Evolutionary conservation across 2,329 filamentous ascomycete species (phyloP), one percentile per base, ranked within the genome.

Genomic region (Pseudogymnoascus sp.): DNA sequence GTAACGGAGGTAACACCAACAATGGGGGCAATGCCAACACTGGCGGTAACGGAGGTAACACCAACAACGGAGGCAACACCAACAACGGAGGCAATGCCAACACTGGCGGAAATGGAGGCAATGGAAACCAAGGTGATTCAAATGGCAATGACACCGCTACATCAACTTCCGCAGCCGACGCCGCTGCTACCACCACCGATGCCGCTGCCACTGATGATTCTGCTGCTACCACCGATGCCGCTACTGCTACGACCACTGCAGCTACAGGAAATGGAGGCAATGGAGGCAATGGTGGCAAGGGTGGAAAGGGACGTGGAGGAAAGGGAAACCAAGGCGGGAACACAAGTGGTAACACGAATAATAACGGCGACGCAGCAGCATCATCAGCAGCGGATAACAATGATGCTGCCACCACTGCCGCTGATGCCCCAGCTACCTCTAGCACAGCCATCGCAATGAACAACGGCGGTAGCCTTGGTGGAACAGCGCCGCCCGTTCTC

Each of bases 401-500:
- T 15, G 25, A 47, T 6, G 41, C 41, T 28, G 41, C 41, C 22
- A 30, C 43, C 6, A 53, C 43, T 4, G 25, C 43, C 11, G 25
- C 25, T 18, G 25, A 33, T 53, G 43, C n/a, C 43, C 43, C 25
- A 6, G 43, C 8, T n/a, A 53, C 43, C 25, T 53, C 43, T 12
- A 53, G 43, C 43, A 33, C 43, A 3, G 25, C 43, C 25, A 12
- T 53, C 43, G 25, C 43, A 53, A 53, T 30, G 43, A 9, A 53
- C 25, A 30, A 30, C 3, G 43, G 14, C n/a, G 53, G 57, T 3
- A 64, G 64, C 59, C 71, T 85, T 60, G 81, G 77, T 43, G 82
- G 81, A 33, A 73, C 73, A 8, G 80, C 82, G 3, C 82, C 82
- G 8, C 72, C 72, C 6, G 76, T 85, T 28, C 71, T 68, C 37